These are phyloP conservation scores for Penicillium cosmopolitanum DNA, from an alignment of 495 filamentous ascomycete genomes.

Conservation along the genomic window DNA sequence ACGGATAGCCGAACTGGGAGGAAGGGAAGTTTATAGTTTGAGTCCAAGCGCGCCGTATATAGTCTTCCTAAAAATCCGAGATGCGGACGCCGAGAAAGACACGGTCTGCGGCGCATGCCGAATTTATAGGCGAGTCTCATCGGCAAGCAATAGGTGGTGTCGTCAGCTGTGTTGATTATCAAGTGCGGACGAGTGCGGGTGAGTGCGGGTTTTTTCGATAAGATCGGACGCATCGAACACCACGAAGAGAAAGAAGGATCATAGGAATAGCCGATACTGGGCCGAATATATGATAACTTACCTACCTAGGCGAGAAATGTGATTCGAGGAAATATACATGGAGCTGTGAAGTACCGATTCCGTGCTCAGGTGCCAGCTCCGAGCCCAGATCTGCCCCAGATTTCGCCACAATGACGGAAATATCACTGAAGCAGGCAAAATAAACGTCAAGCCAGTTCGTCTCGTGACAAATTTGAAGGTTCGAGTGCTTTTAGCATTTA, in stretches of 20 bases:
- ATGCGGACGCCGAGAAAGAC: background rate
- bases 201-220: slow-evolving; percentile 20
- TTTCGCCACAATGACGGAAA: too few relatives aligned
- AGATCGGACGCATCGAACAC: slow-evolving; percentile 2
- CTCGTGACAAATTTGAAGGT: too few relatives aligned
- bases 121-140: background rate
- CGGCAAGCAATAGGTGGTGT: background rate
- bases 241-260: background rate
- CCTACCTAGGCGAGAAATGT: too few relatives aligned
- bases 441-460: too few relatives aligned
- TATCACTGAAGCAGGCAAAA: too few relatives aligned
- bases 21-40: slow-evolving; percentile 1
- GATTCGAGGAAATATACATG: too few relatives aligned
- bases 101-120: slow-evolving; percentile 23
- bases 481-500: too few relatives aligned
- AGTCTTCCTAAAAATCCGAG: background rate
- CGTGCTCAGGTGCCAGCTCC: too few relatives aligned
- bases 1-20: slow-evolving; percentile 1
- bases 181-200: slow-evolving; percentile 25
- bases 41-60: slow-evolving; percentile 2
- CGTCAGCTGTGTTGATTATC: slow-evolving; percentile 8
- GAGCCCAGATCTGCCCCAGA: too few relatives aligned
- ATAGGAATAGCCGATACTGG: background rate
- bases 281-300: background rate
- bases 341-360: too few relatives aligned